Evolutionary conservation across 148 eudicot genomes (phyloP), one percentile per base, ranked within the genome.

Genomic region (Amaranthus cruentus): DNA sequence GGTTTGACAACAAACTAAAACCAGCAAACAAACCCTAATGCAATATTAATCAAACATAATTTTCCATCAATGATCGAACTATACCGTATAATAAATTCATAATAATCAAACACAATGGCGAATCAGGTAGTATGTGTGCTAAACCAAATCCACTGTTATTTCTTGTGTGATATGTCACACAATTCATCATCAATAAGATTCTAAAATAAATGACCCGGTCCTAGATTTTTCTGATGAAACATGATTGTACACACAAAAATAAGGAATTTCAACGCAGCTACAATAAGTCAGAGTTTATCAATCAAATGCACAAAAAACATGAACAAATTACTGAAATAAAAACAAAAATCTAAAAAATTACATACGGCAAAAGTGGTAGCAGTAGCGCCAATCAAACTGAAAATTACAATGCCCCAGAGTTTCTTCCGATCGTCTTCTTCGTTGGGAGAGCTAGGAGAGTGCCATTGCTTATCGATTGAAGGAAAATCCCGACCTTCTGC

Each of bases 321-420:
- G 3, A 59, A 38, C 0, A 55, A 64, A 73, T 8, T 7, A 58
- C 12, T 21, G 7, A 13, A 18, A 49, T 74, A 5, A 57, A 64
- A 6, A 55, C 61, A 13, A 42, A 62, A 76, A 71, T 9, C 10
- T 4, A 3, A 55, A 67, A 12, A 28, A 28, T 28, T 47, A 79
- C 88, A 76, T 81, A 93, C 97, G 0, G 96, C 92, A 46, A 82
- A 79, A 2, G 90, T 87, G 21, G 97, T 88, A 2, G 79, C 90
- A 68, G 91, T 85, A 57, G 95, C 98, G 71, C 98, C 98, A 46
- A 91, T 87, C 69, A 93, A 66, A 44, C 92, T 91, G 75, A 88
- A 89, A 54, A 91, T 14, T 14, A 84, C 72, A 79, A 89, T 80
- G 15, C 95, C 92, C 95, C 91, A 89, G 42, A 83, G 59, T 60